Conservation (phyloP, 202 grass and related monocot genomes). For the Carex arenaria region DNA sequence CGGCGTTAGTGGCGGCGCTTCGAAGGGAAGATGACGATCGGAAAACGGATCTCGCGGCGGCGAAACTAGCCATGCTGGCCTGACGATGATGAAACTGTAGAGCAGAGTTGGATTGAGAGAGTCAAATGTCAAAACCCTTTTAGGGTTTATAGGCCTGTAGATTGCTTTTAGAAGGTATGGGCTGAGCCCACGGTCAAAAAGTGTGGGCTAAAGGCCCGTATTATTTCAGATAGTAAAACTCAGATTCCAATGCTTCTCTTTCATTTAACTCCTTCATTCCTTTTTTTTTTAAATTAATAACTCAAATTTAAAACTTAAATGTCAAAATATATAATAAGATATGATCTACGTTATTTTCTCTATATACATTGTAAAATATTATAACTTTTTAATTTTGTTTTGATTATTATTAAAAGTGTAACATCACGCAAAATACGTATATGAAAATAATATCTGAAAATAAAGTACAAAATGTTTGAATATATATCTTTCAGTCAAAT, state of each 20-base stretch:
- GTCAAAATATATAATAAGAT: too few species aligned
- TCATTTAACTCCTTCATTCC: too few species aligned
- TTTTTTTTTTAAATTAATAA: too few species aligned
- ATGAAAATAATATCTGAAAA: too few species aligned
- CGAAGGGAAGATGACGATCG: conserved; percentile 44
- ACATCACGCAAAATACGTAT: too few species aligned
- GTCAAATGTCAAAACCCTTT: conserved; percentile 45
- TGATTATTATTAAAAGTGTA: too few species aligned
- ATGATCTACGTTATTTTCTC: too few species aligned
- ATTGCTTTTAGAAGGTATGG: neutral
- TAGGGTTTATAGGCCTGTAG: neutral
- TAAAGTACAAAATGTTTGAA: too few species aligned
- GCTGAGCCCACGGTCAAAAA: neutral
- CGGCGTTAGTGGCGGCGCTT: conserved; percentile 19
- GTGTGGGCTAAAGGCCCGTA: neutral
- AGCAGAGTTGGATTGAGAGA: neutral
- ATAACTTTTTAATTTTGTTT: too few species aligned
- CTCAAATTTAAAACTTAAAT: too few species aligned
- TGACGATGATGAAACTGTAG: neutral
- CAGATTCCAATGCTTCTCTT: too few species aligned
- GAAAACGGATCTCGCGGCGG: conserved; percentile 62
- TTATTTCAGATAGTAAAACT: neutral
- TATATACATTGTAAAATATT: neutral
- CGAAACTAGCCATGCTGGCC: conserved; percentile 35
- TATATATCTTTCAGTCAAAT: too few species aligned